Conservation (phyloP, 768 basidiomycete species). For the Lyophyllum atratum region DNA sequence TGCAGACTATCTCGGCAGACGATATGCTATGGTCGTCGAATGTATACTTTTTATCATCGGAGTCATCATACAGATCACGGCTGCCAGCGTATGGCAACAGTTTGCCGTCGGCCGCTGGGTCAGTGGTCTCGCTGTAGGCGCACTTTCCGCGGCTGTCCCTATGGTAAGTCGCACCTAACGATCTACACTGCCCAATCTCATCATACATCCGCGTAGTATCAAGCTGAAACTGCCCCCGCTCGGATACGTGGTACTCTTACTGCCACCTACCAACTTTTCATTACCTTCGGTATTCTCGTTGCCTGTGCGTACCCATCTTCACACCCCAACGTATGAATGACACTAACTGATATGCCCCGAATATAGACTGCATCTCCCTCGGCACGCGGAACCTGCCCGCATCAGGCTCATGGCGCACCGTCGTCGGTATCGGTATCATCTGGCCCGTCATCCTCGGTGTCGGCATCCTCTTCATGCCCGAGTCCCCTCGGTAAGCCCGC, state of each 20-base stretch:
- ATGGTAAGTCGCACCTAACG: conserved; percentile 42
- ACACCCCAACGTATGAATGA: not conserved
- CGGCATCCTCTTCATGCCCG: conserved; percentile 73
- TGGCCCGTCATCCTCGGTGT: conserved; percentile 64
- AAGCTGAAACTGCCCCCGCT: conserved; percentile 72
- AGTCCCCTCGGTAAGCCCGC: conserved; percentile 50
- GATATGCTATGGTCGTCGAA: conserved; percentile 65
- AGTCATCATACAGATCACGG: conserved; percentile 57
- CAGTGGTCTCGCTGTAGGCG: conserved; percentile 69
- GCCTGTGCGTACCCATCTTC: conserved; percentile 43
- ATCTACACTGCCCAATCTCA: conserved; percentile 2
- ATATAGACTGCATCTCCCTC: conserved; percentile 62
- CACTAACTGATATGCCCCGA: not conserved
- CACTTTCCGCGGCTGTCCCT: conserved; percentile 66
- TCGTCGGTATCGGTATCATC: conserved; percentile 61
- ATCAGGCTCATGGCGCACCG: conserved; percentile 60
- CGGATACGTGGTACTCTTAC: conserved; percentile 73
- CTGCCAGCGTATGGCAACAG: conserved; percentile 61
- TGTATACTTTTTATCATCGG: conserved; percentile 60
- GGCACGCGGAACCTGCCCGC: conserved; percentile 54
- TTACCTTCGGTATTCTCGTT: conserved; percentile 70
- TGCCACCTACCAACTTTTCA: conserved; percentile 63
- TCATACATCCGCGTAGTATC: conserved; percentile 42
- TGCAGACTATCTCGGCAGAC: conserved; percentile 66
- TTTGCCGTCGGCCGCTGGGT: conserved; percentile 66